A percentile compares a stretch with the other conserved stretches of the same genome.
These are phyloP conservation scores for Parastagonospora avenae DNA, from an alignment of 2,329 filamentous ascomycete species.

Conservation along the genomic window DNA sequence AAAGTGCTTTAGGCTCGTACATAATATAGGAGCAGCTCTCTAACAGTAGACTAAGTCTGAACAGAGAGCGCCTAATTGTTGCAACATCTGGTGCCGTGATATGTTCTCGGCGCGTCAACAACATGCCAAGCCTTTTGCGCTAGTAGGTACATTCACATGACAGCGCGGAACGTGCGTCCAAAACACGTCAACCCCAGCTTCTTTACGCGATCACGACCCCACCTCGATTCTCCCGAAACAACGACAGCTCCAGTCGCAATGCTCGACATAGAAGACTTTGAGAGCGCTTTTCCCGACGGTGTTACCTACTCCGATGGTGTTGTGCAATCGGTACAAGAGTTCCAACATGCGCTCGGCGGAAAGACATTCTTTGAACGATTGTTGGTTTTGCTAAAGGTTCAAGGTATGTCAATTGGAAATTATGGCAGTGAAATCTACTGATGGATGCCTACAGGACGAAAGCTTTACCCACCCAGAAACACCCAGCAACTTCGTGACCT, in stretches of 20 bases:
- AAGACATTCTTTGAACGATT: constrained; percentile 81
- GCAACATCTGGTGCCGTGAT: too few species aligned
- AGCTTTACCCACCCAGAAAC: constrained; percentile 75
- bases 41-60: too few species aligned
- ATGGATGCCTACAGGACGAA: constrained; percentile 52
- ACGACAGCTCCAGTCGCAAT: constrained; percentile 46
- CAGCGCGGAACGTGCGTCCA: constrained; percentile 13
- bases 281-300: constrained; percentile 64
- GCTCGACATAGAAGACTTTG: constrained; percentile 70
- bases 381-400: constrained; percentile 71
- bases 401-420: constrained; percentile 57
- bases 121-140: constrained; percentile 1
- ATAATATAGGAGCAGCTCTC: too few species aligned
- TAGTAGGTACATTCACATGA: constrained; percentile 14
- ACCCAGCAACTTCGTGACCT: constrained; percentile 71
- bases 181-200: constrained; percentile 16
- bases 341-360: constrained; percentile 71
- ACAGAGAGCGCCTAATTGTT: too few species aligned
- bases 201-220: constrained; percentile 9
- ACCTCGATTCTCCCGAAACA: background rate
- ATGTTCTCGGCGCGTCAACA: background rate
- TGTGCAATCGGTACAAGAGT: constrained; percentile 65
- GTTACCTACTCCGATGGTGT: constrained; percentile 33
- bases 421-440: constrained; percentile 1
- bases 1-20: too few species aligned